Percentiles rank a stretch among this genome's conserved stretches.
These are phyloP conservation scores for Suillus americanus DNA, from an alignment of 768 basidiomycete species.

Conservation along the genomic window DNA sequence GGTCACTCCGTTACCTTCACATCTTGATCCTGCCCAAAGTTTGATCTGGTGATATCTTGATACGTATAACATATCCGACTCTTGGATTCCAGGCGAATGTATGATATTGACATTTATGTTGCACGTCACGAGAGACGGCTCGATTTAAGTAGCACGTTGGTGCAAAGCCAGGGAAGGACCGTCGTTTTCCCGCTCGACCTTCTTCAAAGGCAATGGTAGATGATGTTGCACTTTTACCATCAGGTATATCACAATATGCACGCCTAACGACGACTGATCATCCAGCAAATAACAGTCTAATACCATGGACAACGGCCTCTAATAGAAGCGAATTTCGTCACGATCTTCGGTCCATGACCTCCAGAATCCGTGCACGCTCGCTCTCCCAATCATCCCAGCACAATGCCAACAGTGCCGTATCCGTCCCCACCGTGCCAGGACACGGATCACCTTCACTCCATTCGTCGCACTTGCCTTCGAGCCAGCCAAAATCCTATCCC, in stretches of 20 bases:
- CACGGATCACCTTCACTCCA: constrained; percentile 24
- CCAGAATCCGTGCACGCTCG: constrained; percentile 10
- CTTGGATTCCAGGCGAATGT: neutral
- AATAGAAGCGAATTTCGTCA: neutral
- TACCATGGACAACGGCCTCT: neutral
- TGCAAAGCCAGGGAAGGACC: neutral
- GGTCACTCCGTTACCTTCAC: neutral
- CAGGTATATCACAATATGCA: neutral
- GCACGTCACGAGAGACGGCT: neutral
- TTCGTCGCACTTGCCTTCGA: constrained; percentile 40
- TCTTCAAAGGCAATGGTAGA: neutral
- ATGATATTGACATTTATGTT: neutral
- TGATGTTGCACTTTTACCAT: neutral
- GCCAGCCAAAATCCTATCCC: constrained; percentile 49
- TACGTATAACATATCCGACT: neutral
- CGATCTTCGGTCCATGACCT: constrained; percentile 10
- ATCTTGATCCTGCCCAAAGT: neutral
- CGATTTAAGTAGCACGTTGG: neutral
- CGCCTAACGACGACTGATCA: neutral
- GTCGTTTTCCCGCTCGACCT: neutral
- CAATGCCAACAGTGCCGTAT: constrained; percentile 38
- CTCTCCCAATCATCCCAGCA: constrained; percentile 41
- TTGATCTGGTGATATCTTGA: neutral
- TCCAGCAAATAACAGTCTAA: neutral
- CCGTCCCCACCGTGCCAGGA: constrained; percentile 29